Conservation (phyloP, 2,329 filamentous ascomycete genomes). For the Beauveria asiatica region DNA sequence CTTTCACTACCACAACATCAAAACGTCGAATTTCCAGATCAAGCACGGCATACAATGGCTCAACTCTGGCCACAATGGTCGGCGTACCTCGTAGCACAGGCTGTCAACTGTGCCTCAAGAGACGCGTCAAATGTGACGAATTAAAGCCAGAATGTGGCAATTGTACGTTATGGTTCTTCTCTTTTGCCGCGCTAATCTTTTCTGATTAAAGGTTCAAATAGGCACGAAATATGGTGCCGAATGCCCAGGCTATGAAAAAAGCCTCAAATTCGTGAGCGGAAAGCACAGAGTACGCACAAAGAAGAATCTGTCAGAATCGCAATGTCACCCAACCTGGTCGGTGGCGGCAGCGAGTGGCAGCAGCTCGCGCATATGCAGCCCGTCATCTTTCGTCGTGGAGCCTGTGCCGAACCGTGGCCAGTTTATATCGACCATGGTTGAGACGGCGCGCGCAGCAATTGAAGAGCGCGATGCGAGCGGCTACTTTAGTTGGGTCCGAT, state of each 20-base stretch:
- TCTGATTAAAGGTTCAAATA: neutral
- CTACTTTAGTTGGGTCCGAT: conserved; percentile 20
- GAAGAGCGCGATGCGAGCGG: conserved; percentile 15
- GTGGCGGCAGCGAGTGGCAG: neutral
- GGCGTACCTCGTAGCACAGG: conserved; percentile 17
- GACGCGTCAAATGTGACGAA: conserved; percentile 39
- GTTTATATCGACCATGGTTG: conserved; percentile 25
- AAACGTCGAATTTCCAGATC: neutral
- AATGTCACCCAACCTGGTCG: conserved; percentile 13
- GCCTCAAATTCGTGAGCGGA: conserved; percentile 30
- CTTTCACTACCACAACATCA: neutral
- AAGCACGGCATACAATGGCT: neutral
- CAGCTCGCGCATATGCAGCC: conserved; percentile 10
- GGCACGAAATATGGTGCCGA: conserved; percentile 25
- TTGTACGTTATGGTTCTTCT: conserved; percentile 16
- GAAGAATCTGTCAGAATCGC: neutral
- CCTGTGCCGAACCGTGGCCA: conserved; percentile 20
- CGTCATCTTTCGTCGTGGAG: conserved; percentile 11
- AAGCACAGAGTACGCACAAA: conserved; percentile 28
- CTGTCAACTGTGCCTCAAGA: conserved; percentile 32
- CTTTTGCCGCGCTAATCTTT: neutral
- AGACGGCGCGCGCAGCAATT: conserved; percentile 15
- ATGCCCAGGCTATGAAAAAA: conserved; percentile 32
- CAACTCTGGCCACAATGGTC: conserved; percentile 10
- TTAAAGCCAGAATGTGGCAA: conserved; percentile 31